These are phyloP conservation scores for Ilex paraguariensis DNA, from an alignment of 305 asterid genomes.

Conservation along the genomic window DNA sequence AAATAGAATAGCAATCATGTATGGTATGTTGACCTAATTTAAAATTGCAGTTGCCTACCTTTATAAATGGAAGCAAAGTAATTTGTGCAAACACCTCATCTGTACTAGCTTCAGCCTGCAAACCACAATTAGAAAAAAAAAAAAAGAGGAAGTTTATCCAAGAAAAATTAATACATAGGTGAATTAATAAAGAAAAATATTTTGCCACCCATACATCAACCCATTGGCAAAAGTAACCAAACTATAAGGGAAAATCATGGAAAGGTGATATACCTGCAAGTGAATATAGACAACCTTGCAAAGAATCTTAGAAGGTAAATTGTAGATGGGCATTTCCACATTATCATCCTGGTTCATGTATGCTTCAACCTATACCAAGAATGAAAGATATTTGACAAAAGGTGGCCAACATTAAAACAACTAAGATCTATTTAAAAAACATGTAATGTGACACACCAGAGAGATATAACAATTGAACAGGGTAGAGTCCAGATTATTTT, in stretches of 20 bases:
- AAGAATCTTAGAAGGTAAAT: slow-evolving; percentile 3
- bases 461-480: too few relatives aligned
- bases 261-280: not conserved
- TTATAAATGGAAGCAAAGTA: slow-evolving; percentile 4
- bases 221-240: not conserved
- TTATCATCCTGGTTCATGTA: not conserved
- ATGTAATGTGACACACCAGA: not conserved
- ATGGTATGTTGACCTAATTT: not conserved
- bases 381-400: not conserved
- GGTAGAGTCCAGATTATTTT: too few relatives aligned
- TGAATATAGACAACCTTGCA: slow-evolving; percentile 2
- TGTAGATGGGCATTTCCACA: not conserved
- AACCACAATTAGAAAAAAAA: not conserved
- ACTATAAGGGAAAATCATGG: too few relatives aligned
- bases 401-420: not conserved
- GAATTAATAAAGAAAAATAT: not conserved
- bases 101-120: slow-evolving; percentile 1
- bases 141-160: too few relatives aligned
- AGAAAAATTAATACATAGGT: too few relatives aligned
- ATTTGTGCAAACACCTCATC: slow-evolving; percentile 5
- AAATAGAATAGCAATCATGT: too few relatives aligned
- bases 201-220: not conserved
- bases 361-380: not conserved
- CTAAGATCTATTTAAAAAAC: not conserved
- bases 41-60: not conserved